Evolutionary conservation across 2,329 filamentous ascomycete genomes (phyloP).

Genomic region (Aspergillus pseudoterreus): DNA sequence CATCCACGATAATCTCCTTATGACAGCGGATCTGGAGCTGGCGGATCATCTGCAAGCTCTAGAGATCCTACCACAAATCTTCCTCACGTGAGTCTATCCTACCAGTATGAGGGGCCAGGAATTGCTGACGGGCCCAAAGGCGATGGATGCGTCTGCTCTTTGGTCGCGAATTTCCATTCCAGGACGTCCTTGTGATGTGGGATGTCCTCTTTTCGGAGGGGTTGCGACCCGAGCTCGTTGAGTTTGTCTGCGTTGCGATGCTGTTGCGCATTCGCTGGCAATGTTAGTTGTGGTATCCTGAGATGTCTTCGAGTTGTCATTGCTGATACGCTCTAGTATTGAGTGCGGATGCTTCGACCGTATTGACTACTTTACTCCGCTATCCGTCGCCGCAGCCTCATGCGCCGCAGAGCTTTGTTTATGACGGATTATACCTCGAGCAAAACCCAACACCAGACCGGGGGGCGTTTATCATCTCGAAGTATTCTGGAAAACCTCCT

Average conservation of each 20-base stretch:
- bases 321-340: slow-evolving; percentile 55
- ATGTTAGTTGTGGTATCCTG: slow-evolving; percentile 49
- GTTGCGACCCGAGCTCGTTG: slow-evolving; percentile 72
- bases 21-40: slow-evolving; percentile 76
- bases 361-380: slow-evolving; percentile 75
- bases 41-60: slow-evolving; percentile 75
- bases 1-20: slow-evolving; percentile 79
- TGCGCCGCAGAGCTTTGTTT: slow-evolving; percentile 73
- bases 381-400: slow-evolving; percentile 69
- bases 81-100: slow-evolving; percentile 67
- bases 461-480: slow-evolving; percentile 42
- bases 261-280: slow-evolving; percentile 87
- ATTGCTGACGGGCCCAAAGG: slow-evolving; percentile 11
- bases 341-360: slow-evolving; percentile 81
- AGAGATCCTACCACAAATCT: slow-evolving; percentile 93
- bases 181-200: slow-evolving; percentile 81
- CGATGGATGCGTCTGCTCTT: slow-evolving; percentile 94
- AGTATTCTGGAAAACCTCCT: slow-evolving; percentile 46
- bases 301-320: neutral
- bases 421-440: slow-evolving; percentile 66
- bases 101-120: neutral
- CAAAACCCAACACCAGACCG: slow-evolving; percentile 42
- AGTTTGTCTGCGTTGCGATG: slow-evolving; percentile 93
- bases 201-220: slow-evolving; percentile 88
- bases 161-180: slow-evolving; percentile 86